Conservation (phyloP, 257 asterid species). For the Leptodermis oblonga region DNA sequence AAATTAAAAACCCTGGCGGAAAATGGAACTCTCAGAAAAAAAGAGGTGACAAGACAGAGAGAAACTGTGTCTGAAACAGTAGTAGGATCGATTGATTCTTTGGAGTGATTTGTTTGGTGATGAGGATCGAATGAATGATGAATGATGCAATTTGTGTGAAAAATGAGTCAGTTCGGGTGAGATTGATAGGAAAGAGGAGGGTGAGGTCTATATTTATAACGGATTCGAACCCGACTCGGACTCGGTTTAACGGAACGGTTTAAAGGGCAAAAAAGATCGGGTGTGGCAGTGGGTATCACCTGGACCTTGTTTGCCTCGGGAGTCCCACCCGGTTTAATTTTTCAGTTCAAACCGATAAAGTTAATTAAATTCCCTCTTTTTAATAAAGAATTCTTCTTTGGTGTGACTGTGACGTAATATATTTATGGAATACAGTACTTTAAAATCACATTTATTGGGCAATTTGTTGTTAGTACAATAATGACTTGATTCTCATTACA, state of each 20-base stretch:
- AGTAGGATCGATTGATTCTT: not conserved
- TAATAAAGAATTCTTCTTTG: too few species aligned
- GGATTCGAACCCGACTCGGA: too few species aligned
- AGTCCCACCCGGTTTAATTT: constrained; percentile 31
- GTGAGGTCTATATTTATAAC: constrained; percentile 43
- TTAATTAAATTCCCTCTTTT: too few species aligned
- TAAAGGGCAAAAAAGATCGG: constrained; percentile 9
- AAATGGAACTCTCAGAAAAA: not conserved
- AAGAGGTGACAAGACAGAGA: not conserved
- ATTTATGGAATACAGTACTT: not conserved
- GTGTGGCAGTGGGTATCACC: constrained; percentile 49
- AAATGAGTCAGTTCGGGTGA: constrained; percentile 15
- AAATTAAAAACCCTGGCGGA: not conserved
- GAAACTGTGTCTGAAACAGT: not conserved
- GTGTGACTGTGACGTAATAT: not conserved
- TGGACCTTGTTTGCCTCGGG: constrained; percentile 32
- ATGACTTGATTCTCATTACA: constrained; percentile 16
- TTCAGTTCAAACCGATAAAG: not conserved
- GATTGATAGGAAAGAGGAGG: constrained; percentile 6
- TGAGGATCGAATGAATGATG: too few species aligned
- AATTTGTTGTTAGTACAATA: not conserved
- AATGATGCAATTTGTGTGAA: constrained; percentile 4
- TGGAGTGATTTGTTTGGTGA: too few species aligned
- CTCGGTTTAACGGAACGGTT: not conserved
- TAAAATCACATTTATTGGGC: constrained; percentile 10